Evolutionary conservation across 2,329 filamentous ascomycete species (phyloP).

Genomic region (Alternaria sp.): DNA sequence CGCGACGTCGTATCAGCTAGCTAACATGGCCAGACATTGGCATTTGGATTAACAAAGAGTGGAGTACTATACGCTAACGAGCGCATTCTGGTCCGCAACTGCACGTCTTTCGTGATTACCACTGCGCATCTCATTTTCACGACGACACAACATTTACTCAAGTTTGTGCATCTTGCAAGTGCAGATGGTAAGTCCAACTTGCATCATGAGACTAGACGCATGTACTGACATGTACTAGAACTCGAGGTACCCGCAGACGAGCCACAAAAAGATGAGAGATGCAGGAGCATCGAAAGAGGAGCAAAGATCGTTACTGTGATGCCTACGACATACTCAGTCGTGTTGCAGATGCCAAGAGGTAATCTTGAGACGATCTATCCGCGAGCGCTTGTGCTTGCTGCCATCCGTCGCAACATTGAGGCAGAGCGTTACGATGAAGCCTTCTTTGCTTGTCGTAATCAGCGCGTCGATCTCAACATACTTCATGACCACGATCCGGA

Average conservation of each 20-base stretch:
- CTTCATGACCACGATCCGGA: conserved; percentile 89
- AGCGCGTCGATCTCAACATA: conserved; percentile 98
- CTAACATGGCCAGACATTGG: conserved; percentile 48
- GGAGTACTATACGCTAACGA: conserved; percentile 82
- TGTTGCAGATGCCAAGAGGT: conserved; percentile 93
- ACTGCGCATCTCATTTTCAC: conserved; percentile 86
- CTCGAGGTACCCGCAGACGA: conserved; percentile 86
- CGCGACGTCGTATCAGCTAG: conserved; percentile 5
- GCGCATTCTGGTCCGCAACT: conserved; percentile 78
- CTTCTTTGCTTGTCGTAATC: conserved; percentile 86
- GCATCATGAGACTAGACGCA: neutral
- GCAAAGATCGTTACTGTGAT: conserved; percentile 86
- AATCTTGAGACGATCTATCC: conserved; percentile 96
- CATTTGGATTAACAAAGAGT: conserved; percentile 73
- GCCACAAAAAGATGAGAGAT: conserved; percentile 89
- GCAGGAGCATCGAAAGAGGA: conserved; percentile 88
- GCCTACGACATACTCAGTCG: conserved; percentile 82
- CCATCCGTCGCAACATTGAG: conserved; percentile 82
- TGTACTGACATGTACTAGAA: conserved; percentile 56
- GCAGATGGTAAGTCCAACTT: conserved; percentile 62
- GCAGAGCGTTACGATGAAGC: conserved; percentile 81
- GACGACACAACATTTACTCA: conserved; percentile 88
- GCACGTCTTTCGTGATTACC: conserved; percentile 88
- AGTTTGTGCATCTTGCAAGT: conserved; percentile 82
- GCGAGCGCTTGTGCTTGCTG: conserved; percentile 87